These are phyloP conservation scores for Cardamine occulta DNA, from an alignment of 345 rosid species.

Conservation along the genomic window DNA sequence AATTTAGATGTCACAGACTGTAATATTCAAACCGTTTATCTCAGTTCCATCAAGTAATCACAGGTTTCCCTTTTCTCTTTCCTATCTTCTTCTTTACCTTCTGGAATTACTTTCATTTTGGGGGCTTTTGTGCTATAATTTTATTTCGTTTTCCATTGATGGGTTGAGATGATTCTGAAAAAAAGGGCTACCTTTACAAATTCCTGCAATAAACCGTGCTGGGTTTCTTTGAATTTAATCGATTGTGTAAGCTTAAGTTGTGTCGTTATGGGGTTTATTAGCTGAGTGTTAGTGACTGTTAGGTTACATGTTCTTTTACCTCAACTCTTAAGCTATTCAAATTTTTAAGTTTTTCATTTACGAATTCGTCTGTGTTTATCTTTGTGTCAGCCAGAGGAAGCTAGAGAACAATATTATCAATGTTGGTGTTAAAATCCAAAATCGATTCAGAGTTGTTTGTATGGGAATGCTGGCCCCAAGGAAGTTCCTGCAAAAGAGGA, in stretches of 20 bases:
- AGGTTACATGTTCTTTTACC: constrained; percentile 27
- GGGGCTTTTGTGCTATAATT: constrained; percentile 8
- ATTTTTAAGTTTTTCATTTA: background rate
- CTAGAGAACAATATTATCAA: constrained; percentile 34
- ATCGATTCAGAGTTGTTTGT: constrained; percentile 57
- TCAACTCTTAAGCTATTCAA: background rate
- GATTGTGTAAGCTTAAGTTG: constrained; percentile 26
- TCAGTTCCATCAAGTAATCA: constrained; percentile 48
- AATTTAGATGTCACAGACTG: constrained; percentile 45
- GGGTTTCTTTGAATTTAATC: constrained; percentile 10
- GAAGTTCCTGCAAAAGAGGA: constrained; percentile 74
- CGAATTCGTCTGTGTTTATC: constrained; percentile 21
- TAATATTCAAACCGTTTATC: constrained; percentile 43
- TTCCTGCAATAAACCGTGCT: background rate
- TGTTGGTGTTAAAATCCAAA: constrained; percentile 44
- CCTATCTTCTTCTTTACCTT: constrained; percentile 2
- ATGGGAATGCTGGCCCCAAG: constrained; percentile 88
- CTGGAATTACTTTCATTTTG: constrained; percentile 5
- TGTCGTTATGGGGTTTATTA: constrained; percentile 8
- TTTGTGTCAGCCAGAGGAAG: constrained; percentile 42
- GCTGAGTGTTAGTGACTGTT: background rate
- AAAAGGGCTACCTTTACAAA: background rate
- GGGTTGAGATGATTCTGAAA: background rate
- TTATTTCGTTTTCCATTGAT: background rate
- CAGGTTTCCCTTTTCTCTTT: constrained; percentile 41